Base-by-base conservation (phyloP, 257 asterid genomes). In the Solanum clarkiae region DNA sequence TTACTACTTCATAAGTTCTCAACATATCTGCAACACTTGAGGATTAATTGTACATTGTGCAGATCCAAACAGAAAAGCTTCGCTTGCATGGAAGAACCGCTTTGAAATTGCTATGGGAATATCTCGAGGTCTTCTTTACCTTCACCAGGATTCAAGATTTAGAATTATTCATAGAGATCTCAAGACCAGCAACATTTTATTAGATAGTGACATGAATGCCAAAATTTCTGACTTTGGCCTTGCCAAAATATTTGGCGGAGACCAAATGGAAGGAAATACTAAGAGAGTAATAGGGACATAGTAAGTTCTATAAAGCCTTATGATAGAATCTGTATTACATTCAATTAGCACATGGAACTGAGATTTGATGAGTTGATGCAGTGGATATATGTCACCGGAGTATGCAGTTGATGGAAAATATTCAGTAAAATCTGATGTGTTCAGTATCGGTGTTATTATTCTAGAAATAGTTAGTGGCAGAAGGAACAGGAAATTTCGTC, bases 141-240 rank as follows among this genome's bases (percentile, higher is more conserved):
- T 85, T 63, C 87, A 85, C 63, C 85, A 80, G 53, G 87, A 85
- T 24, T 85, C 85, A 1, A 85, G 87, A 55, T 66, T 85, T 40
- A 85, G 80, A 85, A 85, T 80, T 65, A 85, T 85, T 26, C 87
- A 85, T 26, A 68, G 84, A 36, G 87, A 85, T 44, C 87, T 85
- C 59, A 80, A 85, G 18, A 80, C 71, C 42, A 85, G 85, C 45
- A 85, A 80, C 49, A 80, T 85, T 18, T 81, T 85, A 63, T 79
- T 85, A 63, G 87, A 85, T 22, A 17, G 79, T 9, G 53, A 22
- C 68, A 13, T 85, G 85, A 85, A 85, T 36, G 85, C 87, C 75
- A 85, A 85, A 80, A 85, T 85, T 62, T 68, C 85, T 17, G 85
- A 85, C 4, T 85, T 85, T 42, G 87, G 87, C 69, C 82, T 80